Base-by-base conservation (phyloP, 2,329 filamentous ascomycete species). In the Ceratocystis variospora region DNA sequence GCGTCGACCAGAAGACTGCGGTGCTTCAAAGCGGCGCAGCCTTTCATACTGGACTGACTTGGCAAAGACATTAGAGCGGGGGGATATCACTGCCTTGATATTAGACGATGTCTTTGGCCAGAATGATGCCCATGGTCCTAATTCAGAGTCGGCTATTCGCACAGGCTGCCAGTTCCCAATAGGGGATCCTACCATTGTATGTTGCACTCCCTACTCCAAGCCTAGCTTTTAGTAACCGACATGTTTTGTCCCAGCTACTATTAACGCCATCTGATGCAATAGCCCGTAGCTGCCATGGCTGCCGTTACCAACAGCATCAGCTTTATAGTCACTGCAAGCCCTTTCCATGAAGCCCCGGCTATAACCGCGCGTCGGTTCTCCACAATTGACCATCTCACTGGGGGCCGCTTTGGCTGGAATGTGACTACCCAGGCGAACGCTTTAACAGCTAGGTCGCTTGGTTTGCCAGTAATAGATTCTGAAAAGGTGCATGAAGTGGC, bases 341-440 rank as follows among this genome's bases (percentile, higher is more conserved):
- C 86, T 0, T 87, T 84, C 0, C 89, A 88, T 68, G 86, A 88
- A 72, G 81, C 85, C 71, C 86, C 86, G 0, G 88, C 87, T 70
- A 82, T 87, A 69, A 75, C 88, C 15, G 86, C 86, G 0, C 75
- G 86, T 19, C 75, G 85, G n/a, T 74, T 88, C 10, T 84, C 81
- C 3, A 88, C 86, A 0, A 77, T 88, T 0, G 86, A 89, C 71
- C 86, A 88, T 72, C 74, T 88, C 8, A 83, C 83, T 0, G 81
- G 82, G 61, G 85, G 85, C n/a, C 77, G 85, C 61, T 73, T 76
- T 1, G 75, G 72, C 8, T 76, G 74, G 69, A 76, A 76, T 74
- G 82, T 89, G 62, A 86, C 88, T 0, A 88, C 86, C 0, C 82
- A 83, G 28, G 88, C 87, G 69, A 78, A 88, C 1, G 83, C 88